Percentiles rank a stretch among this genome's conserved stretches.
Evolutionary conservation across 1,284 basidiomycete species (phyloP).

Genomic region (Apiotrichum gamsii): DNA sequence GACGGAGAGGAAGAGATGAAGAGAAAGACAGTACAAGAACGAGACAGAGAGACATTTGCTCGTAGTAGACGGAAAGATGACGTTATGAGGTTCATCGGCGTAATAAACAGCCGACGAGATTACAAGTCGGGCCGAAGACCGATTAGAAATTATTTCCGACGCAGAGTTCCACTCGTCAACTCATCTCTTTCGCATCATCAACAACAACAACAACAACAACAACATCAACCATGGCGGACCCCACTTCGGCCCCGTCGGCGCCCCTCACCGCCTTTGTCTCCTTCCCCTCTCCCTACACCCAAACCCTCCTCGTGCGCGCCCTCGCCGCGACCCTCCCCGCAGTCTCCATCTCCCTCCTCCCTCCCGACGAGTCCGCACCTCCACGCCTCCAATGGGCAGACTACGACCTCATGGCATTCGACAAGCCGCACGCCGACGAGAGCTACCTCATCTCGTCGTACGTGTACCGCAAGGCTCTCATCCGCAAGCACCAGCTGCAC

Average conservation of each 20-base stretch:
- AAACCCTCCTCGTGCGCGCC: slow-evolving; percentile 61
- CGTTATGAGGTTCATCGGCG: too few species aligned
- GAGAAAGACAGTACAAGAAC: too few species aligned
- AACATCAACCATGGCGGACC: neutral
- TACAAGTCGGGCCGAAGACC: too few species aligned
- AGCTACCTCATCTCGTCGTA: slow-evolving; percentile 72
- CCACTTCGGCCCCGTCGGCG: too few species aligned
- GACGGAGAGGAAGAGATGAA: neutral
- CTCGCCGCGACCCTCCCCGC: slow-evolving; percentile 47
- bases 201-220: neutral
- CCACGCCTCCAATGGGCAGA: slow-evolving; percentile 44
- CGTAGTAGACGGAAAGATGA: too few species aligned
- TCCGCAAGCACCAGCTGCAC: slow-evolving; percentile 89
- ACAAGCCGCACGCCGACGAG: slow-evolving; percentile 53
- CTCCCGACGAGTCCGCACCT: slow-evolving; percentile 26
- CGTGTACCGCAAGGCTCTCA: slow-evolving; percentile 84
- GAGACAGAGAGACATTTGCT: neutral
- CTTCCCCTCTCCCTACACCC: slow-evolving; percentile 74
- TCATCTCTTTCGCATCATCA: neutral
- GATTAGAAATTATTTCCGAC: neutral
- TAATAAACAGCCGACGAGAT: too few species aligned
- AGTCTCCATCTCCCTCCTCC: slow-evolving; percentile 32
- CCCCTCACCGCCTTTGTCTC: slow-evolving; percentile 55
- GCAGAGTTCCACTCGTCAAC: neutral
- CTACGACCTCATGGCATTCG: slow-evolving; percentile 77